Percentiles rank a stretch among this genome's conserved stretches.
Evolutionary conservation across 2,329 filamentous ascomycete species (phyloP).

Genomic region (Ophiosphaerella herpotricha): DNA sequence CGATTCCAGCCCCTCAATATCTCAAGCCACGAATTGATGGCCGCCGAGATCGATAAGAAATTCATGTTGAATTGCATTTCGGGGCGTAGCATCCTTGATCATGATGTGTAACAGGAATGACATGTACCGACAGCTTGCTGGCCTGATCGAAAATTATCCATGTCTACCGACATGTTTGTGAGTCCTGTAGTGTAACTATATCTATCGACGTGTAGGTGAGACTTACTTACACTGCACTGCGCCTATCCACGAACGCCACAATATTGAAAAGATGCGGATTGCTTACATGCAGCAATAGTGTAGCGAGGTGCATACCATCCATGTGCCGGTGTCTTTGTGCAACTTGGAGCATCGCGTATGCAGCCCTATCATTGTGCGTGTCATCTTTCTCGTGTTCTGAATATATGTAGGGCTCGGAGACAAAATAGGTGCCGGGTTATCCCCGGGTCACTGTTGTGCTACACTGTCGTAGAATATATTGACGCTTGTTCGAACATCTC

Average conservation of each 20-base stretch:
- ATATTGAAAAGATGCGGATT: constrained; percentile 21
- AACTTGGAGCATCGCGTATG: constrained; percentile 1
- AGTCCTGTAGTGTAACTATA: constrained; percentile 8
- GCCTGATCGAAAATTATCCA: too few species aligned
- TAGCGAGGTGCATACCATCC: constrained; percentile 4
- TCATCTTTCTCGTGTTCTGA: background rate
- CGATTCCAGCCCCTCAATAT: too few species aligned
- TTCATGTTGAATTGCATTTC: background rate
- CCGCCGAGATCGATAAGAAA: background rate
- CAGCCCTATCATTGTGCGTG: constrained; percentile 9
- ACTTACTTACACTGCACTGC: constrained; percentile 5
- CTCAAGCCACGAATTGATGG: too few species aligned
- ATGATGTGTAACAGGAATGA: too few species aligned
- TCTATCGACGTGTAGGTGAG: constrained; percentile 3
- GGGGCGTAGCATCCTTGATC: background rate
- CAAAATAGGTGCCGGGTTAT: background rate
- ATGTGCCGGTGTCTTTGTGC: background rate
- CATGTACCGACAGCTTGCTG: too few species aligned
- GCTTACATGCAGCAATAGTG: constrained; percentile 20
- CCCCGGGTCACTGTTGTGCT: background rate
- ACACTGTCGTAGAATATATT: background rate
- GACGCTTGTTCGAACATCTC: background rate
- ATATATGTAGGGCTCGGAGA: background rate
- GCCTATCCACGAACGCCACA: constrained; percentile 27
- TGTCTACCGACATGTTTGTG: constrained; percentile 4